A percentile compares a stretch with the other conserved stretches of the same genome.
Conservation (phyloP, 1,284 basidiomycete genomes). For the Ustanciosporium gigantosporum region DNA sequence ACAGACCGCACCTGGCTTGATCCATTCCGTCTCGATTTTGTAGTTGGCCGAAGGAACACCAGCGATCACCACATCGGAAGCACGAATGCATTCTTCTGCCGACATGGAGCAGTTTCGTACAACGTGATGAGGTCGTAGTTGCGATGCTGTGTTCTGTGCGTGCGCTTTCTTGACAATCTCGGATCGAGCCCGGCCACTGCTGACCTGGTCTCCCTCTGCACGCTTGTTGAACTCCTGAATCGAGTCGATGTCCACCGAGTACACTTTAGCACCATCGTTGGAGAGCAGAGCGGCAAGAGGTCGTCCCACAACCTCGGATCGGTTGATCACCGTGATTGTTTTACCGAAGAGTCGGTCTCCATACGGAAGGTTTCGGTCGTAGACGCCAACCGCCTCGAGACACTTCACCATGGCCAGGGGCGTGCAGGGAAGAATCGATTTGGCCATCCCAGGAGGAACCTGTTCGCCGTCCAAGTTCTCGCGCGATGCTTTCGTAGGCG, state of each 20-base stretch:
- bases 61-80: conserved; percentile 54
- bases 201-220: conserved; percentile 7
- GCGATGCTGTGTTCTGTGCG: conserved; percentile 66
- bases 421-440: conserved; percentile 94
- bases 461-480: conserved; percentile 36
- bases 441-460: conserved; percentile 76
- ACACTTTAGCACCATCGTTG: conserved; percentile 92
- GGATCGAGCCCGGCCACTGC: conserved; percentile 35
- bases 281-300: conserved; percentile 89
- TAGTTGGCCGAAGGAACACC: conserved; percentile 69
- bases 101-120: conserved; percentile 62
- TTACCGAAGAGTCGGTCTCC: conserved; percentile 92
- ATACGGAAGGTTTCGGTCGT: conserved; percentile 87
- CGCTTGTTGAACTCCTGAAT: conserved; percentile 70
- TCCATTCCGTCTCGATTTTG: conserved; percentile 83
- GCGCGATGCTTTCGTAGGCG: conserved; percentile 29
- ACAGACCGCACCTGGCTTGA: conserved; percentile 91
- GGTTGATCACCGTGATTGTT: conserved; percentile 92
- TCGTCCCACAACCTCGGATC: conserved; percentile 93
- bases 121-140: conserved; percentile 72
- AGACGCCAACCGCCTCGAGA: conserved; percentile 85
- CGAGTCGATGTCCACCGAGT: conserved; percentile 90
- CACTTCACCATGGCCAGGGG: conserved; percentile 92
- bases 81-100: conserved; percentile 47
- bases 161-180: conserved; percentile 60